Conservation (phyloP, 106 monocot species). For the Dioscorea zingiberensis region DNA sequence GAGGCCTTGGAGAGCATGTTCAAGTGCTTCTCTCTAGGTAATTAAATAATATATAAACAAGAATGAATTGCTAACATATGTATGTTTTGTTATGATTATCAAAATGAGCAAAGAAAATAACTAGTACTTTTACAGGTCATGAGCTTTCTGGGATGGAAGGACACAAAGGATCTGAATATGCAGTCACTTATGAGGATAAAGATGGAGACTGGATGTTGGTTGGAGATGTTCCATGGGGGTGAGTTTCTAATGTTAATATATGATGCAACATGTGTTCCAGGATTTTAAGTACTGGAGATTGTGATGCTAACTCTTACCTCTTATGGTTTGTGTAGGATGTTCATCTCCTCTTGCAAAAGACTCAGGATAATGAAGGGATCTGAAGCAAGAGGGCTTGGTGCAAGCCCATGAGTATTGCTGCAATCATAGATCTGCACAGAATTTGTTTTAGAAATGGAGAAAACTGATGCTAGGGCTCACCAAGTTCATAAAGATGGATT, state of each 20-base stretch:
- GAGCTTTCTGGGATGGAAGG: conserved; percentile 11
- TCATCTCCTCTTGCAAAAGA: conserved; percentile 54
- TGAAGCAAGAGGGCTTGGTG: conserved; percentile 42
- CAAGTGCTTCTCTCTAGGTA: conserved; percentile 11
- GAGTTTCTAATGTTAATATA: not conserved
- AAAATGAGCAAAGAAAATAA: not conserved
- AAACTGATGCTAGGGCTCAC: conserved; percentile 11
- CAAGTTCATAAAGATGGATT: conserved; percentile 6
- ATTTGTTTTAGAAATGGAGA: not conserved
- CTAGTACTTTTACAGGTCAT: not conserved
- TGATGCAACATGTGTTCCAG: too few relatives aligned
- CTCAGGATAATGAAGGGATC: conserved; percentile 67
- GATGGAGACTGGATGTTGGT: conserved; percentile 41
- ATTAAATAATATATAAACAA: not conserved
- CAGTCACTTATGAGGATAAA: conserved; percentile 36
- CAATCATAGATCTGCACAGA: not conserved
- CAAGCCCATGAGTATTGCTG: conserved; percentile 1
- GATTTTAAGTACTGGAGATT: too few relatives aligned
- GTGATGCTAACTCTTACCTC: not conserved
- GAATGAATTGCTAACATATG: too few relatives aligned
- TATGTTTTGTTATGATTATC: too few relatives aligned
- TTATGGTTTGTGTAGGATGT: conserved; percentile 36
- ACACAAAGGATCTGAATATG: conserved; percentile 17
- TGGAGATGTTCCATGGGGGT: conserved; percentile 44
- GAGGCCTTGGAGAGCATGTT: conserved; percentile 11